These are phyloP conservation scores for Arthromyces matolae DNA, from an alignment of 768 basidiomycete genomes.

Conservation along the genomic window DNA sequence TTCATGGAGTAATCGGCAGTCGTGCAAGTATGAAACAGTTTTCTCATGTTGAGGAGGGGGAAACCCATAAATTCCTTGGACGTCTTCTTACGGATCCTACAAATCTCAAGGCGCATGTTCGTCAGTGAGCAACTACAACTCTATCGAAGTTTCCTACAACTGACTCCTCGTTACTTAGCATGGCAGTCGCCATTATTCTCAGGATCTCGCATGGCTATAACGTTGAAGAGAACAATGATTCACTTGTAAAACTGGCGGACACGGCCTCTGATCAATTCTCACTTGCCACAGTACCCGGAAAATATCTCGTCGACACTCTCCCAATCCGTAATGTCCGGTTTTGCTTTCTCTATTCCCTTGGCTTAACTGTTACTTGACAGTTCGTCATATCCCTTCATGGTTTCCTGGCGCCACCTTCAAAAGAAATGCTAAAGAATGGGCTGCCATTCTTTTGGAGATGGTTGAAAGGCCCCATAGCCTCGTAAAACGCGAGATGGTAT, in stretches of 20 bases:
- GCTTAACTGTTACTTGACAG: conserved; percentile 22
- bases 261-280: conserved; percentile 37
- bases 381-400: conserved; percentile 50
- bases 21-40: conserved; percentile 34
- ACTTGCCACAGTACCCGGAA: conserved; percentile 38
- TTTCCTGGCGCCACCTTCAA: conserved; percentile 57
- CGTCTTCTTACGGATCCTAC: conserved; percentile 33
- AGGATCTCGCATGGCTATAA: conserved; percentile 43
- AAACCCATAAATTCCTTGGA: conserved; percentile 38
- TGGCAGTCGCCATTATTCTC: conserved; percentile 42
- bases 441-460: conserved; percentile 38
- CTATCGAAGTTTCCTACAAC: background rate
- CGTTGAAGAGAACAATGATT: conserved; percentile 35
- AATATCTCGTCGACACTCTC: conserved; percentile 46
- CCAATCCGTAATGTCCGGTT: conserved; percentile 35
- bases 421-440: conserved; percentile 42
- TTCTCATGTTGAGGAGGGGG: conserved; percentile 34
- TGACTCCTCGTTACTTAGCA: conserved; percentile 21
- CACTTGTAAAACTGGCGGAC: conserved; percentile 37
- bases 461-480: conserved; percentile 41
- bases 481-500: conserved; percentile 44
- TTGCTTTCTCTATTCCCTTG: background rate
- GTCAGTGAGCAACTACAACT: conserved; percentile 27
- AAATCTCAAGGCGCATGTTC: conserved; percentile 30
- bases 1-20: conserved; percentile 40